Evolutionary conservation across 495 filamentous ascomycete species (phyloP), one percentile per base, ranked within the genome.

Genomic region (Hyphodiscus hymeniophilus): DNA sequence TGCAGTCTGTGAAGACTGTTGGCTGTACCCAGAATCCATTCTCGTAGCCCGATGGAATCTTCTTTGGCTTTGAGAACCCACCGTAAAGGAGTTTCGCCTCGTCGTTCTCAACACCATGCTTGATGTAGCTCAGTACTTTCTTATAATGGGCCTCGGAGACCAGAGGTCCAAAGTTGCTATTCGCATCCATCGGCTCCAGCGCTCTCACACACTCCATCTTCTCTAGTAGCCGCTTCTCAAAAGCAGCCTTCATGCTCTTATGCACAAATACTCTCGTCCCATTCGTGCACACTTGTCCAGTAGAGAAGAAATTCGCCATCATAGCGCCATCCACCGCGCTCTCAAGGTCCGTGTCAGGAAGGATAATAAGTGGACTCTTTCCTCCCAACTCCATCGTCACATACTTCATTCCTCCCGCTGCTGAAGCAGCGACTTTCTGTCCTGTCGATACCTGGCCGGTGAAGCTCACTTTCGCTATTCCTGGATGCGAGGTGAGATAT

Each of bases 271-370:
- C 85, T 6, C 86, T 71, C 0, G 86, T 90, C 24, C 86, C 85
- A 55, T 89, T 89, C 15, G 85, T 90, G 68, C 86, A 91, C 33
- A 91, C 85, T 62, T 91, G 86, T 11, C 86, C 86, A 0, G 80
- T 80, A 57, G 79, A 85, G 71, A 79, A 89, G 67, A 89, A 89
- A 56, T 89, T 91, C 35, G 86, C 86, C 82, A 89, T 87, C 85
- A 90, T 89, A 46, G 83, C 84, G 22, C 83, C 83, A 54, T 90
- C 75, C 24, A 85, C 86, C 11, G 86, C 86, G 38, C 67, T 73
- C n/a, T 86, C 80, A 2, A 89, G 56, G 38, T 84, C 73, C 0
- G 82, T 79, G 54, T 88, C 87, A 0, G 82, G 78, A 22, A 87
- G 74, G 28, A 90, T 65, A 38, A 90, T 66, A 17, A 82, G 63